Evolutionary conservation across 208 protist genomes (phyloP).

Genomic region (Phytomonas sp.): DNA sequence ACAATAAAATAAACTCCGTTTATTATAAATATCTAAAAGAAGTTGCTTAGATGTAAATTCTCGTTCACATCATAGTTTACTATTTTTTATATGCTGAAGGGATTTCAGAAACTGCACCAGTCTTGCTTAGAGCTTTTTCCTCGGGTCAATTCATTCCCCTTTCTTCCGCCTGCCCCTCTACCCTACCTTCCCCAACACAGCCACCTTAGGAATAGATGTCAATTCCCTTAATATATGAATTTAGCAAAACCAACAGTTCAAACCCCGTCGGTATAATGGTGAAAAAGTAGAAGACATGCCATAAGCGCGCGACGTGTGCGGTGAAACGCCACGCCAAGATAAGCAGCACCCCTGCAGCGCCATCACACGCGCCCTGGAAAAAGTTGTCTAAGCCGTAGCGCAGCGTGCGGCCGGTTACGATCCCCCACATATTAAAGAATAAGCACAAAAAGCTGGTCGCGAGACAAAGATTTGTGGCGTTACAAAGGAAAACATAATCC

Average conservation of each 20-base stretch:
- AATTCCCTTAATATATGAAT: constrained; percentile 36
- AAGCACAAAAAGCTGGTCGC: constrained; percentile 41
- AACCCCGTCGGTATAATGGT: constrained; percentile 57
- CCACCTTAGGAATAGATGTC: constrained; percentile 28
- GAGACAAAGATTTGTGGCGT: constrained; percentile 31
- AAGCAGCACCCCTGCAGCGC: constrained; percentile 40
- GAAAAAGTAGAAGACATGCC: constrained; percentile 70
- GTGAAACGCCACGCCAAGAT: constrained; percentile 37
- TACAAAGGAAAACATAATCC: constrained; percentile 36
- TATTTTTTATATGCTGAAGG: no score
- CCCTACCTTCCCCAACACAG: not conserved
- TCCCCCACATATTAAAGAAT: constrained; percentile 36
- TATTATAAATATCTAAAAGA: no score
- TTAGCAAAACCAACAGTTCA: constrained; percentile 32
- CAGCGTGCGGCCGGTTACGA: constrained; percentile 57
- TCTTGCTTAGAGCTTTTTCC: no score
- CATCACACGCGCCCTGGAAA: constrained; percentile 44
- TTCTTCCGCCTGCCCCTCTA: not conserved
- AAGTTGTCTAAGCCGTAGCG: constrained; percentile 43
- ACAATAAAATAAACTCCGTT: no score
- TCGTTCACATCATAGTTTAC: no score
- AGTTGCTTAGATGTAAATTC: no score
- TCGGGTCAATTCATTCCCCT: not conserved
- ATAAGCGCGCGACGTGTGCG: constrained; percentile 40
- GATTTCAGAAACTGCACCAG: no score